Base-by-base conservation (phyloP, 176 grass and related monocot genomes). In the Bromus sterilis region DNA sequence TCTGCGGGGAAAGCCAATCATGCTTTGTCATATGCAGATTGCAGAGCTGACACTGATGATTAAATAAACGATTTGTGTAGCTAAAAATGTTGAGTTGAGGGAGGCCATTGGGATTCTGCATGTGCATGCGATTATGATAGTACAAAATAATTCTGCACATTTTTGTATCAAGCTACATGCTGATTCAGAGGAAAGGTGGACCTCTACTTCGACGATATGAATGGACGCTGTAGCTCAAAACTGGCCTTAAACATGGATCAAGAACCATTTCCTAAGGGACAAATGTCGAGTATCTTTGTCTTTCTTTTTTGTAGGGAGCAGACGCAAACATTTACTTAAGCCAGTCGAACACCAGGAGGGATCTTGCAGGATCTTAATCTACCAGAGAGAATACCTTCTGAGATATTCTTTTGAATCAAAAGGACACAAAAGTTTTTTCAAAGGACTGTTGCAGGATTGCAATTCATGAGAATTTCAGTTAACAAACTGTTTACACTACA, bases 81-180 rank as follows among this genome's bases (percentile, higher is more conserved):
- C 14, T 75, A 34, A 80, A 35, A 37, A 31, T 49, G 49, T 58
- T 34, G 35, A 44, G 14, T 42, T 37, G 39, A 68, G 39, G 23
- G 40, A 71, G 40, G 76, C 28, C 35, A 57, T 29, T 29, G 4
- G 66, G 46, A 51, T 60, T 66, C 18, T 66, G 79, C 57, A 55
- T 72, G 23, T 66, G 79, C 57, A 55, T 72, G 68, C 66, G 77
- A 80, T 80, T 80, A 41, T 21, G 41, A 74, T 80, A 42, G 21
- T 59, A 28, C 56, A 60, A 60, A 20, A 59, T 59, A 39, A 39
- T 77, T 60, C 26, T 41, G 53, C 14, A 26, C 21, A n/a, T 59
- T 60, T 61, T 23, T 82, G 58, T 39, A 68, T 0, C 35, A 21
- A 20, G 8, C 4, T 34, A 11, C 36, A 64, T 23, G 68, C 26